These are phyloP conservation scores for Saturnispora dispora DNA, from an alignment of 805 yeast genomes.

Conservation along the genomic window DNA sequence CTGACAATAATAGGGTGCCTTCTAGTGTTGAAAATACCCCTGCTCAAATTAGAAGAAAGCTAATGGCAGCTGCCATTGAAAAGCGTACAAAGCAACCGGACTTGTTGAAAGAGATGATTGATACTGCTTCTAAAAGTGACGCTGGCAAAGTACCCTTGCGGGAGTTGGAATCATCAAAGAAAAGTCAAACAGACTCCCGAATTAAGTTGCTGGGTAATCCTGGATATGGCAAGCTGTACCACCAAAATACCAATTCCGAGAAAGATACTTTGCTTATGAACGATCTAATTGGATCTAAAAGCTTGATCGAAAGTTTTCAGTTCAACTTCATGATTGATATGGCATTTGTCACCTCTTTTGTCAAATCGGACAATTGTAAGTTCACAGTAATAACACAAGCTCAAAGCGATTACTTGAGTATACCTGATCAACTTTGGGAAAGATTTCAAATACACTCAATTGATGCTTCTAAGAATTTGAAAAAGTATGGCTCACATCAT, in stretches of 20 bases:
- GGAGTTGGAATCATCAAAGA: neutral
- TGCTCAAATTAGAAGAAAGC: slow-evolving; percentile 12
- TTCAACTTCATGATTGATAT: slow-evolving; percentile 28
- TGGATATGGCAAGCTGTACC: slow-evolving; percentile 16
- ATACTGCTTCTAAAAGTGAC: neutral
- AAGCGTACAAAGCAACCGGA: slow-evolving; percentile 10
- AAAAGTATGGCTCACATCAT: slow-evolving; percentile 46
- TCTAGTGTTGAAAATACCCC: neutral
- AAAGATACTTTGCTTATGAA: slow-evolving; percentile 22
- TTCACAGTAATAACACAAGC: slow-evolving; percentile 25
- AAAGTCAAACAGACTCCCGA: slow-evolving; percentile 15
- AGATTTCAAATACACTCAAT: slow-evolving; percentile 18
- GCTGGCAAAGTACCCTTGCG: neutral
- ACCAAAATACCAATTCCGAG: slow-evolving; percentile 14
- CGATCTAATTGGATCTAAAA: slow-evolving; percentile 21
- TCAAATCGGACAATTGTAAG: slow-evolving; percentile 17
- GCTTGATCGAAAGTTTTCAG: slow-evolving; percentile 22
- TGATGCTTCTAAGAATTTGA: slow-evolving; percentile 22
- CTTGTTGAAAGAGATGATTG: neutral
- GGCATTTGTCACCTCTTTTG: slow-evolving; percentile 18
- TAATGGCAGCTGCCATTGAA: slow-evolving; percentile 21
- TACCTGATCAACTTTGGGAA: slow-evolving; percentile 24
- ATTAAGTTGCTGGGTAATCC: slow-evolving; percentile 21
- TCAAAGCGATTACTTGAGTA: slow-evolving; percentile 26
- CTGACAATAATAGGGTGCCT: slow-evolving; percentile 3